phyloP scores from a whole-genome alignment of 2,329 filamentous ascomycete species.

The Fusarium concolor region DNA sequence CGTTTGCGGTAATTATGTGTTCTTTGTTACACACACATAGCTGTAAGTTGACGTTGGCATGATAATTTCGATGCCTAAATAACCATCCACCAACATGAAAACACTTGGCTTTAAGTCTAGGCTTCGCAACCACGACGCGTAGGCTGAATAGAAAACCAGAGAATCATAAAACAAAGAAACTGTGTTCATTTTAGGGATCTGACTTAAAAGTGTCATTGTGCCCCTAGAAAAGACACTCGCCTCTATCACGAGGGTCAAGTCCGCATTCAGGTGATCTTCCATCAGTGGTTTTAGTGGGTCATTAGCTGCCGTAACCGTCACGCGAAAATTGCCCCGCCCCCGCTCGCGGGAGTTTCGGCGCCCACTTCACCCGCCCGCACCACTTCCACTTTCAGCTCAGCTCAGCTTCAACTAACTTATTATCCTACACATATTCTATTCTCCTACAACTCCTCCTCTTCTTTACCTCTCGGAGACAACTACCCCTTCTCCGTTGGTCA shows the following conservation, averaged over 20 bases:
- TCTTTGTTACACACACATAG: background rate
- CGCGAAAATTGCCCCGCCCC: conserved; percentile 36
- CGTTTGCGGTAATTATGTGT: background rate
- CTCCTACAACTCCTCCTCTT: background rate
- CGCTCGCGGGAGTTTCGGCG: conserved; percentile 40
- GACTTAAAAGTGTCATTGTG: conserved; percentile 7
- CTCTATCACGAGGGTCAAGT: conserved; percentile 20
- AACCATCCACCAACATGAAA: background rate
- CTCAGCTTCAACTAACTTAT: conserved; percentile 13
- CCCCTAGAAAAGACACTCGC: conserved; percentile 6
- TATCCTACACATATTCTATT: background rate
- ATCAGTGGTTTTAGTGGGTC: conserved; percentile 13
- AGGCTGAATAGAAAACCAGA: background rate
- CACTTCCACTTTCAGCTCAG: conserved; percentile 12
- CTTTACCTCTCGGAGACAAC: conserved; percentile 9
- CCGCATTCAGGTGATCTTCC: conserved; percentile 30
- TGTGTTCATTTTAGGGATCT: conserved; percentile 4
- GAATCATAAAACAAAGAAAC: background rate
- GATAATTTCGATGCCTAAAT: conserved; percentile 6
- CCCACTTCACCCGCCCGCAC: conserved; percentile 23
- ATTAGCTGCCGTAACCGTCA: conserved; percentile 21
- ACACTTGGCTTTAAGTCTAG: conserved; percentile 15
- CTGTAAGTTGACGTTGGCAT: background rate
- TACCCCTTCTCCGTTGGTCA: background rate
- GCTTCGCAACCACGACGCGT: conserved; percentile 12